phyloP scores from a whole-genome alignment of 371 early-diverging fungal genomes.

The Capniomyces stellatus region DNA sequence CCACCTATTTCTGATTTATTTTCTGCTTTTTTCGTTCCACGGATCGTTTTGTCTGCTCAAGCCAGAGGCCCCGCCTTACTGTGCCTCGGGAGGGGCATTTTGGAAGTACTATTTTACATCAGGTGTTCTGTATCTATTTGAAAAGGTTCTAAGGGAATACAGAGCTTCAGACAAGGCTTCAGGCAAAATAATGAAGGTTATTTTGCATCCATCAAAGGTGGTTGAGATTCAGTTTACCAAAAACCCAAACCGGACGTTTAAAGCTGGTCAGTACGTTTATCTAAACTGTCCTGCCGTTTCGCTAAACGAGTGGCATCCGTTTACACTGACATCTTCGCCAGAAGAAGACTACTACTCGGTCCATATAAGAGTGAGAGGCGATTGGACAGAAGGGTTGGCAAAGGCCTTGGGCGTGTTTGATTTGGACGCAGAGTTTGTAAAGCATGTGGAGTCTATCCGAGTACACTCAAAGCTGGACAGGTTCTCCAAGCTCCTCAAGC shows the following conservation, averaged over 20 bases:
- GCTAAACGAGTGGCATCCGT: conserved; percentile 62
- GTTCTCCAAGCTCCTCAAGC: not conserved
- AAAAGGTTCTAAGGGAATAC: conserved; percentile 51
- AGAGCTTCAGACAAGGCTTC: conserved; percentile 33
- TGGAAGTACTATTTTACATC: conserved; percentile 64
- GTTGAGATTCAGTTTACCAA: conserved; percentile 49
- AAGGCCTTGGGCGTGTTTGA: conserved; percentile 28
- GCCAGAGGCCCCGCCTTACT: conserved; percentile 40
- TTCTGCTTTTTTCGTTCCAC: conserved; percentile 57
- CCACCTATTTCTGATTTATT: conserved; percentile 64
- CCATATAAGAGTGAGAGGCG: conserved; percentile 65
- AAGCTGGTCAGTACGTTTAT: conserved; percentile 59
- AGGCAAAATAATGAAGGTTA: conserved; percentile 45
- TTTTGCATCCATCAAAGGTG: conserved; percentile 49
- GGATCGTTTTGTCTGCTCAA: conserved; percentile 72
- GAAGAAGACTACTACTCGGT: conserved; percentile 63
- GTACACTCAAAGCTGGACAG: not conserved
- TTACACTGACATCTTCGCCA: conserved; percentile 75
- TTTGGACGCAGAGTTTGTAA: conserved; percentile 24
- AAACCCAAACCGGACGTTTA: conserved; percentile 33
- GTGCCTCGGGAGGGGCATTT: conserved; percentile 48
- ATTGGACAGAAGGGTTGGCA: conserved; percentile 65
- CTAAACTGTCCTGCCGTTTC: conserved; percentile 45
- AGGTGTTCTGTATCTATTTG: conserved; percentile 43
- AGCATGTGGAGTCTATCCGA: not conserved